Evolutionary conservation across 2,329 filamentous ascomycete genomes (phyloP), one percentile per base, ranked within the genome.

Genomic region (Verticillium longisporum): DNA sequence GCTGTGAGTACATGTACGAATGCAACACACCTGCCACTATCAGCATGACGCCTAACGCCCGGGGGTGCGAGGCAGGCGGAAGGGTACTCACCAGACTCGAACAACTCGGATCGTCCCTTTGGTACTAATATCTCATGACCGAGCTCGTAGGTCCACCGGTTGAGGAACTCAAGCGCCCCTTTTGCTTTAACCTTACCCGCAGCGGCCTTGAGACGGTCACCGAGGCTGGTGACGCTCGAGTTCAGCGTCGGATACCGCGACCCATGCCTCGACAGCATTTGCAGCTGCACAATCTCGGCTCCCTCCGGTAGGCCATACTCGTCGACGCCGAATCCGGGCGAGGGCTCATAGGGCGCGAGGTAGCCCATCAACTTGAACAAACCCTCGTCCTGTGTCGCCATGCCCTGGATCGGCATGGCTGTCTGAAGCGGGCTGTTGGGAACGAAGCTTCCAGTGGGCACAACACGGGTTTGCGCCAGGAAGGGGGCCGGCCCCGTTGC

Each of bases 221-320:
- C 87, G 50, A 88, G 81, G 1, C 70, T 68, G 18, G 77, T 74
- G 10, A 88, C 83, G 34, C 82, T 81, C 37, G 83, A 79, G 0
- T 80, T 81, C 3, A 77, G 76, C 2, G 89, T 89, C 0, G 90
- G 90, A 71, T 92, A 93, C 14, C 90, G 81, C 45, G 88, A 81
- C 9, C 90, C 90, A 69, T 92, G 89, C 1, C 90, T 84, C 13
- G 87, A 88, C 4, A 92, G 77, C 85, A 92, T 88, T 75, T 89
- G 77, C 55, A 92, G 77, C 75, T 90, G 88, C 33, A 87, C 78
- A 57, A 92, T 89, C 61, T 88, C 85, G 0, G 88, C 83, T 13
- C 85, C 88, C 6, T 77, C 71, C 1, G 88, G 89, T 15, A 91
- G 72, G 3, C 88, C 79, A 67, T 88, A 89, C 72, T 93, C 90